These are phyloP conservation scores for Aspergillus spinulosporus DNA, from an alignment of 2,329 filamentous ascomycete genomes.

Conservation along the genomic window DNA sequence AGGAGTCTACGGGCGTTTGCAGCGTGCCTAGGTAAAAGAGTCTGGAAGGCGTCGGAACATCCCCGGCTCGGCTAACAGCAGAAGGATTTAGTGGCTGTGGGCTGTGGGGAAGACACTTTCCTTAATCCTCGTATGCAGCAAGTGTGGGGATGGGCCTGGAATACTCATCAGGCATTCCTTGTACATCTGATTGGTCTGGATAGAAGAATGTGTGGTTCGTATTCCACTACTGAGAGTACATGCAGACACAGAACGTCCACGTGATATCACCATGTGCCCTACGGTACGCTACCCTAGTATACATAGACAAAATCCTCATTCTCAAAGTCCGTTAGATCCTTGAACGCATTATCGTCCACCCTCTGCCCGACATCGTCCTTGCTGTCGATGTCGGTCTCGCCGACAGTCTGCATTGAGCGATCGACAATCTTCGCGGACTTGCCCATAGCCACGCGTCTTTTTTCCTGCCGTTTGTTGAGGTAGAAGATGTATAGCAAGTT, in stretches of 20 bases:
- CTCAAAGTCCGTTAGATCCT: slow-evolving; percentile 62
- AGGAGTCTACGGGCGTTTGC: neutral
- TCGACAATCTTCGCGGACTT: slow-evolving; percentile 62
- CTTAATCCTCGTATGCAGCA: too few species aligned
- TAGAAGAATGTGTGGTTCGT: too few species aligned
- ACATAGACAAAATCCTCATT: slow-evolving; percentile 67
- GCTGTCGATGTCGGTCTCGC: slow-evolving; percentile 26
- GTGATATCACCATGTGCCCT: neutral
- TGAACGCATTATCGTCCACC: slow-evolving; percentile 53
- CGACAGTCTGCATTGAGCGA: slow-evolving; percentile 56
- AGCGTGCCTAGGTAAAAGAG: too few species aligned
- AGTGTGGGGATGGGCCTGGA: too few species aligned
- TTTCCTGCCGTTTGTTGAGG: slow-evolving; percentile 58
- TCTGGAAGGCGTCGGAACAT: neutral
- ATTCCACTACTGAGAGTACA: too few species aligned
- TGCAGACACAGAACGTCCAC: neutral
- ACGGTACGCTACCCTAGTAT: slow-evolving; percentile 34
- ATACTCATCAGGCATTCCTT: too few species aligned
- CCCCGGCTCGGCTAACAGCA: neutral
- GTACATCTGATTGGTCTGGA: too few species aligned
- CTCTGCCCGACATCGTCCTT: slow-evolving; percentile 32
- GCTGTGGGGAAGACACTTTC: too few species aligned
- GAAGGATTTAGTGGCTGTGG: neutral
- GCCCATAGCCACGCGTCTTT: slow-evolving; percentile 56
- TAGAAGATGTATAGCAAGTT: slow-evolving; percentile 52